phyloP scores from a whole-genome alignment of 768 basidiomycete species.

The Psilocybe tampanensis region DNA sequence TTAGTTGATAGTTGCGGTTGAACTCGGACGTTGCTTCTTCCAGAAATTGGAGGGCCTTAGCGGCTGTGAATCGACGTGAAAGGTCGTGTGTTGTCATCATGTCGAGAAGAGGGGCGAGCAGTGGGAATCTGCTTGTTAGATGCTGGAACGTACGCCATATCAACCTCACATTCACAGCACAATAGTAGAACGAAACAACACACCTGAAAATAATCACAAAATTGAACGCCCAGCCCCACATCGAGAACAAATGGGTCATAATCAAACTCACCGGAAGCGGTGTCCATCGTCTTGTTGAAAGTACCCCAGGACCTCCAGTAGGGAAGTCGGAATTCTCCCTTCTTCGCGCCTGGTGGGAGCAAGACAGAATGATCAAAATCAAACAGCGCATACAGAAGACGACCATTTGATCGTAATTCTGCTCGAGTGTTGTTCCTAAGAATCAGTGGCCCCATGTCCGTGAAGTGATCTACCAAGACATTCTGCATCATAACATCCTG shows the following conservation, averaged over 20 bases:
- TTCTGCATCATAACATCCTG: conserved; percentile 15
- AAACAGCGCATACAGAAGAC: conserved; percentile 19
- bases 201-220: neutral
- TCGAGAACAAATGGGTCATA: neutral
- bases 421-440: neutral
- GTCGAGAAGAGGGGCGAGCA: conserved; percentile 31
- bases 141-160: too few relatives aligned
- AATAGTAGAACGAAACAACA: neutral
- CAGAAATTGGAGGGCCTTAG: conserved; percentile 28
- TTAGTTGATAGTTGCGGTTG: neutral
- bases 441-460: neutral
- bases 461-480: conserved; percentile 20
- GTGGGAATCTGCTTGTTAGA: neutral
- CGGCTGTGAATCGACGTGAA: conserved; percentile 24
- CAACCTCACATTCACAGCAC: too few relatives aligned
- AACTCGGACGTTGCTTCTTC: conserved; percentile 9
- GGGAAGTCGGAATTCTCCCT: neutral
- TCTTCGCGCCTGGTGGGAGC: neutral
- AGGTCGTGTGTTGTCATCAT: conserved; percentile 27
- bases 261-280: neutral
- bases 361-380: conserved; percentile 10
- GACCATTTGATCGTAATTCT: conserved; percentile 7
- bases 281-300: neutral
- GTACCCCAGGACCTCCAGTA: neutral
- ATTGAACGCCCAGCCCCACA: neutral